Evolutionary conservation across 2,329 filamentous ascomycete genomes (phyloP).

Genomic region (Xylaria multiplex): DNA sequence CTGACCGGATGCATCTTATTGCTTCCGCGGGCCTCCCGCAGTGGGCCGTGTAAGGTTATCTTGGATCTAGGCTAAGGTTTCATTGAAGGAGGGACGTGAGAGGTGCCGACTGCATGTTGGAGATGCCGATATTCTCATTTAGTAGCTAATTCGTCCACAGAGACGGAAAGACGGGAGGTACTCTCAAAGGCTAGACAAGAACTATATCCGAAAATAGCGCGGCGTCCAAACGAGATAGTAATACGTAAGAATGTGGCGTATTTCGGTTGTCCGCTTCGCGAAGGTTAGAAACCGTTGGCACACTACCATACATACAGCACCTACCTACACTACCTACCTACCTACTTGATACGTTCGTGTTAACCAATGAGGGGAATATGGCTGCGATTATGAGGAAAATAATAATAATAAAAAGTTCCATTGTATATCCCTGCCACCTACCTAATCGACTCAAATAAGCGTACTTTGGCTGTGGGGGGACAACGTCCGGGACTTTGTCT

Average conservation of each 20-base stretch:
- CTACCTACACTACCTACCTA: not conserved
- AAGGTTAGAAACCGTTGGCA: slow-evolving; percentile 22
- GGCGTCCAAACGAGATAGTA: slow-evolving; percentile 24
- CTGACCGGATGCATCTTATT: slow-evolving; percentile 51
- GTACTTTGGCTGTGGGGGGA: slow-evolving; percentile 25
- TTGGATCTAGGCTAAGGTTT: slow-evolving; percentile 50
- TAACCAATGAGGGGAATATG: slow-evolving; percentile 25
- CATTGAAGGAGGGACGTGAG: slow-evolving; percentile 45
- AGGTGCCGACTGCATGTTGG: slow-evolving; percentile 45
- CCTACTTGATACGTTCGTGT: not conserved
- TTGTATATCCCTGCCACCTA: slow-evolving; percentile 32
- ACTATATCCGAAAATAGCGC: slow-evolving; percentile 18
- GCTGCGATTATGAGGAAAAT: slow-evolving; percentile 12
- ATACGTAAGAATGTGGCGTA: slow-evolving; percentile 30
- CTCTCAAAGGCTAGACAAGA: slow-evolving; percentile 23
- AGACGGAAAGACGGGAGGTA: slow-evolving; percentile 31
- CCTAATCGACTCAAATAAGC: slow-evolving; percentile 34
- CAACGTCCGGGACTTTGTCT: slow-evolving; percentile 22
- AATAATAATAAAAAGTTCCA: slow-evolving; percentile 4
- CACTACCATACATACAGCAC: slow-evolving; percentile 17
- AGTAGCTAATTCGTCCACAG: slow-evolving; percentile 29
- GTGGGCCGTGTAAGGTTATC: slow-evolving; percentile 49
- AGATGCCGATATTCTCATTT: slow-evolving; percentile 33
- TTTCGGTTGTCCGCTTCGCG: slow-evolving; percentile 15
- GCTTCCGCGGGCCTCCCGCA: slow-evolving; percentile 56